Evolutionary conservation across 2,329 filamentous ascomycete genomes (phyloP).

Genomic region (Diaporthe nobilis): DNA sequence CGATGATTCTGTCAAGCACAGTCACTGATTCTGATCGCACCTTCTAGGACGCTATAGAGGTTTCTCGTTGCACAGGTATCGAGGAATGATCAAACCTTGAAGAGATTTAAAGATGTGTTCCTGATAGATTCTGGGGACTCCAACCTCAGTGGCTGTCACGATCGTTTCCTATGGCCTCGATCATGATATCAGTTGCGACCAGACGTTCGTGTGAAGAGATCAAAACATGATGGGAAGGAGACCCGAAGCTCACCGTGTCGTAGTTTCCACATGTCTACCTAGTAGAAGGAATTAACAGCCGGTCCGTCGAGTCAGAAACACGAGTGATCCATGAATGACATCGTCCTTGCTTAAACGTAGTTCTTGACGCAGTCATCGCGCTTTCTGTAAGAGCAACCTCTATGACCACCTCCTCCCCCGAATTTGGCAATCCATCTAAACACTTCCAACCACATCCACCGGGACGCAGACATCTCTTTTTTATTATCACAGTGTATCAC

Average conservation of each 20-base stretch:
- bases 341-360: neutral
- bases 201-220: neutral
- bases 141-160: neutral
- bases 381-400: neutral
- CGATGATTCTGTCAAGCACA: neutral
- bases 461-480: slow-evolving; percentile 8
- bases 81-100: slow-evolving; percentile 37
- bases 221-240: too few species aligned
- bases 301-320: neutral
- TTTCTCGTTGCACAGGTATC: slow-evolving; percentile 69
- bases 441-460: neutral
- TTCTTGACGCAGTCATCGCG: neutral
- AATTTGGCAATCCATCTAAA: neutral
- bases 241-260: neutral
- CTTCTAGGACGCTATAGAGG: slow-evolving; percentile 71
- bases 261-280: neutral
- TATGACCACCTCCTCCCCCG: neutral
- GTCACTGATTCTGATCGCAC: neutral
- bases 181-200: neutral
- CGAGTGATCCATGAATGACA: neutral
- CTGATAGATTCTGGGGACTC: neutral
- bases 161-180: neutral
- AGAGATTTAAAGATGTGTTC: neutral
- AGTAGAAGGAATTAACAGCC: neutral
- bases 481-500: slow-evolving; percentile 1